These are phyloP conservation scores for Trichosporon coremiiforme DNA, from an alignment of 1,284 basidiomycete species.

Conservation along the genomic window DNA sequence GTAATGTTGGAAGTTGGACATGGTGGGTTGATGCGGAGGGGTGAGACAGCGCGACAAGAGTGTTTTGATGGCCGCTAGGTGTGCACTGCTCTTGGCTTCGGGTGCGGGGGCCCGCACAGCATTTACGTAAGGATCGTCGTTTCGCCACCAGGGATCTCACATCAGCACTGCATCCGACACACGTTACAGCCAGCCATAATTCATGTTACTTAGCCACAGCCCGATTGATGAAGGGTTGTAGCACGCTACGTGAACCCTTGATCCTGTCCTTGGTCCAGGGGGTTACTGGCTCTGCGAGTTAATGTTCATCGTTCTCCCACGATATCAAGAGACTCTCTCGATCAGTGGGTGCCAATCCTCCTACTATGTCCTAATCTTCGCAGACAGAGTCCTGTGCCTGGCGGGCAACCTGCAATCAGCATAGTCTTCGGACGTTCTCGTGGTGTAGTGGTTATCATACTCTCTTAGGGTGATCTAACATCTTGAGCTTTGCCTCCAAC, in stretches of 20 bases:
- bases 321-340: too few relatives aligned
- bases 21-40: neutral
- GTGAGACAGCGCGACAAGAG: neutral
- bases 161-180: neutral
- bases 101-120: neutral
- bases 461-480: slow-evolving; percentile 14
- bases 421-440: slow-evolving; percentile 10
- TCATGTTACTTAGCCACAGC: too few relatives aligned
- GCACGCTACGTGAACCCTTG: too few relatives aligned
- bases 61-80: neutral
- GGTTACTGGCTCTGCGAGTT: too few relatives aligned
- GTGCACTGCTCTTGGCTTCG: slow-evolving; percentile 8
- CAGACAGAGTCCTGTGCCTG: neutral
- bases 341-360: too few relatives aligned
- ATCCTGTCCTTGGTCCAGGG: too few relatives aligned
- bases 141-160: neutral
- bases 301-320: too few relatives aligned
- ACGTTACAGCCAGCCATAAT: too few relatives aligned
- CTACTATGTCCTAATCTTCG: too few relatives aligned
- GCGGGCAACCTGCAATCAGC: neutral
- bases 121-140: slow-evolving; percentile 3
- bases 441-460: slow-evolving; percentile 14
- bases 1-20: slow-evolving; percentile 16
- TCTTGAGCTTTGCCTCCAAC: slow-evolving; percentile 11
- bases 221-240: too few relatives aligned